Percentiles rank a stretch among this genome's conserved stretches.
Conservation (phyloP, 352 stramenopile species). For the Pythium dissimile region DNA sequence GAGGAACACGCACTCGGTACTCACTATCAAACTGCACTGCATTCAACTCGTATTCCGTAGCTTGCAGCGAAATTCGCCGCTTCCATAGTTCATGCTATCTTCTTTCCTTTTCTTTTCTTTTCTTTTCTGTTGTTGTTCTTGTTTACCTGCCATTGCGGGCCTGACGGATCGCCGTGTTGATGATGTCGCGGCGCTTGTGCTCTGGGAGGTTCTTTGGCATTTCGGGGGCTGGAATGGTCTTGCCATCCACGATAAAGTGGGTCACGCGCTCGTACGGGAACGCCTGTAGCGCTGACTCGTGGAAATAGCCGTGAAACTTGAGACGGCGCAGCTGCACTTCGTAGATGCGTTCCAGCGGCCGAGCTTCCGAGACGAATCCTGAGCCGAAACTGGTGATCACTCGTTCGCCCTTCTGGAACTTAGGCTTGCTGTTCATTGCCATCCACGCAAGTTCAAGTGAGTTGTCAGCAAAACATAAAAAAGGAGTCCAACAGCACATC, state of each 20-base stretch:
- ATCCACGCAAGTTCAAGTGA: neutral
- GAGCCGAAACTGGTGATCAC: constrained; percentile 77
- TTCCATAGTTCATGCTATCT: no score
- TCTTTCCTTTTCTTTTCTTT: neutral
- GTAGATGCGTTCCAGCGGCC: constrained; percentile 70
- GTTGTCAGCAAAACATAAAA: neutral
- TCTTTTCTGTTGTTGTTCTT: neutral
- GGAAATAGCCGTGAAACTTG: constrained; percentile 66
- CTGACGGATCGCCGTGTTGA: constrained; percentile 65
- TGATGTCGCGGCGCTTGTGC: constrained; percentile 66
- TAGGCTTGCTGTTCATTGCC: constrained; percentile 48
- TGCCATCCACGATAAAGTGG: constrained; percentile 80
- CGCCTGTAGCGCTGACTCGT: constrained; percentile 51
- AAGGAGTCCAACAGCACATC: neutral
- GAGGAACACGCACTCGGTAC: neutral
- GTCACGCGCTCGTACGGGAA: constrained; percentile 87
- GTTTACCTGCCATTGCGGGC: constrained; percentile 28
- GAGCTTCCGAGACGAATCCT: constrained; percentile 63
- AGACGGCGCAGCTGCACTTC: constrained; percentile 74
- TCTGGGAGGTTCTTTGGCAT: constrained; percentile 66
- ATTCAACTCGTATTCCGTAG: neutral
- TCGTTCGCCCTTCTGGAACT: constrained; percentile 73
- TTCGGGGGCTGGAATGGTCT: constrained; percentile 56
- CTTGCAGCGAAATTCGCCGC: no score
- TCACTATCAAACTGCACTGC: neutral